Evolutionary conservation across 2,329 filamentous ascomycete genomes (phyloP), one percentile per base, ranked within the genome.

Genomic region (Endocalyx cinctus): DNA sequence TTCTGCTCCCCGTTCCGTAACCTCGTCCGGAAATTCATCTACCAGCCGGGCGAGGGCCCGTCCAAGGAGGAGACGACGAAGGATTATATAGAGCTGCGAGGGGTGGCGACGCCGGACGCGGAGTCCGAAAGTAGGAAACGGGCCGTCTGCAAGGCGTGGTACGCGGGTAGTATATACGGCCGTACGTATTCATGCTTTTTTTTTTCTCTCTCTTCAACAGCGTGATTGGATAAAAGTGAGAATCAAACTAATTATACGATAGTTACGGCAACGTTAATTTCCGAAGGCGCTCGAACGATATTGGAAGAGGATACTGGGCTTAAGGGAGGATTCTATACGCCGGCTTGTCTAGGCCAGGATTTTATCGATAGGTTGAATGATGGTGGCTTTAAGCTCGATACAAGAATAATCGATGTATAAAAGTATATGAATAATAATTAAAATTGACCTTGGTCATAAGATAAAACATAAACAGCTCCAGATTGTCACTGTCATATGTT

Each of bases 321-420:
- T 10, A 67, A 67, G 2, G 84, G 84, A 13, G 84, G 84, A 3
- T 63, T 87, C 16, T 75, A 84, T 41, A 89, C 85, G 2, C 79
- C 84, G 1, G 81, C 84, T 1, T 83, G 75, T 34, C 62, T 89
- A 3, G 84, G 84, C 1, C 77, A 82, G 45, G 62, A 68, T 8
- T 83, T 77, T 50, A 64, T 87, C 38, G 75, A 87, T 49, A 68
- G 80, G 11, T 49, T 86, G 25, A 63, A 73, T 22, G 65, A 69
- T 20, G 70, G 65, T 25, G 83, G 82, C 3, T 72, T 88, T 50
- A 74, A 74, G 52, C 67, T 83, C 27, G 74, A 84, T 48, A 67
- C 68, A 16, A 70, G 67, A 50, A 58, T 73, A 11, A 46, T 67
- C 18, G 57, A 41, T n/a, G 17, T 13, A 27, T 47, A 26, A 31